phyloP scores from a whole-genome alignment of 2,329 filamentous ascomycete genomes.

The Cladophialophora bantiana region DNA sequence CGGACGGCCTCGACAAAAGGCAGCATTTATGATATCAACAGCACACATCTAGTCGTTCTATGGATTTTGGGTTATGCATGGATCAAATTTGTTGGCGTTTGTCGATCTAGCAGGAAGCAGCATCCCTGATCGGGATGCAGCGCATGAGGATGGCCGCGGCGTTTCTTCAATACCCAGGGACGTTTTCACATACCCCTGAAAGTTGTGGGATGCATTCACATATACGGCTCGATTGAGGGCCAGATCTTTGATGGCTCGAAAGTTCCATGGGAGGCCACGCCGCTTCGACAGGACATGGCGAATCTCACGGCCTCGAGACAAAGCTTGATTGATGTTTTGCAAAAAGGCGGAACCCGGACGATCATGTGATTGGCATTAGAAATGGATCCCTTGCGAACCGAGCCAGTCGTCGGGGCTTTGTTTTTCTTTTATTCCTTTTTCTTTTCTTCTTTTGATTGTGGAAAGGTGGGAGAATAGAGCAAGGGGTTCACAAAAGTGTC shows the following conservation, averaged over 20 bases:
- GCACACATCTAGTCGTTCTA: slow-evolving; percentile 35
- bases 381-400: slow-evolving; percentile 21
- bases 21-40: slow-evolving; percentile 35
- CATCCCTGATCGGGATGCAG: slow-evolving; percentile 17
- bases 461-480: slow-evolving; percentile 11
- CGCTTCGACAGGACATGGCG: slow-evolving; percentile 10
- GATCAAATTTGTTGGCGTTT: slow-evolving; percentile 36
- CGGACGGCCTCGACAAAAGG: not conserved
- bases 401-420: slow-evolving; percentile 16
- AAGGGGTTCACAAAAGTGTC: not conserved
- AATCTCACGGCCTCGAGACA: slow-evolving; percentile 19
- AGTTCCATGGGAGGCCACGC: not conserved
- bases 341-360: slow-evolving; percentile 5
- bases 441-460: slow-evolving; percentile 13
- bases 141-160: slow-evolving; percentile 21
- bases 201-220: slow-evolving; percentile 15
- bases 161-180: slow-evolving; percentile 8
- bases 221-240: slow-evolving; percentile 14
- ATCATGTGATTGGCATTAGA: slow-evolving; percentile 24
- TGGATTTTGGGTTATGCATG: slow-evolving; percentile 38
- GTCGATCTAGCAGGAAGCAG: slow-evolving; percentile 31
- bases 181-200: slow-evolving; percentile 4
- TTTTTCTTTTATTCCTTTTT: slow-evolving; percentile 1
- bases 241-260: slow-evolving; percentile 2
- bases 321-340: slow-evolving; percentile 13